Conservation (phyloP, 2,329 filamentous ascomycete genomes). For the Cryphonectria parasitica region DNA sequence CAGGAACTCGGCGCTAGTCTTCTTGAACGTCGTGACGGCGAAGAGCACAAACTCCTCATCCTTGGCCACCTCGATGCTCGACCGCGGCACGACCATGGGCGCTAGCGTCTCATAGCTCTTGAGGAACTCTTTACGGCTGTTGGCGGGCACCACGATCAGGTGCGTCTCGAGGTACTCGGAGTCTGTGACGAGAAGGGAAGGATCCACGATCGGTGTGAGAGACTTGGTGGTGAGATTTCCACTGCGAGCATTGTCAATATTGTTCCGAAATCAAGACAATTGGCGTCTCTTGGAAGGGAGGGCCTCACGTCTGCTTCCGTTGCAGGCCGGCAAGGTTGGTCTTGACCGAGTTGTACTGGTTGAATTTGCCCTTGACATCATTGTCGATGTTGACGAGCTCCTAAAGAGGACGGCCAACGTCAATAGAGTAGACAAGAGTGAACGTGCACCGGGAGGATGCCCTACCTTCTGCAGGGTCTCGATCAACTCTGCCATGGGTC, state of each 20-base stretch:
- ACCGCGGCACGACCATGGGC: constrained; percentile 92
- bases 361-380: constrained; percentile 92
- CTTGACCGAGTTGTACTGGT: constrained; percentile 91
- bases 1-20: constrained; percentile 82
- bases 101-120: constrained; percentile 85
- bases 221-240: constrained; percentile 95
- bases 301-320: constrained; percentile 79
- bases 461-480: constrained; percentile 83
- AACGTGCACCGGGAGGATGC: not conserved
- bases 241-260: constrained; percentile 45
- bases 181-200: constrained; percentile 77
- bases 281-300: not conserved
- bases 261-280: not conserved
- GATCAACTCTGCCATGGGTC: constrained; percentile 83
- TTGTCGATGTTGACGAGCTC: constrained; percentile 92
- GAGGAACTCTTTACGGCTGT: constrained; percentile 83
- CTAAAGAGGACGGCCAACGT: constrained; percentile 46
- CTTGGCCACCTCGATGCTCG: constrained; percentile 75
- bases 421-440: constrained; percentile 11
- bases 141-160: constrained; percentile 83
- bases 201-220: constrained; percentile 84
- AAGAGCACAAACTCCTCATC: constrained; percentile 92
- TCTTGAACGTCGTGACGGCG: constrained; percentile 92
- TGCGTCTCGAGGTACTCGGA: constrained; percentile 98
- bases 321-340: constrained; percentile 80